Evolutionary conservation across 2,329 filamentous ascomycete genomes (phyloP).

Genomic region (Colletotrichum sp.): DNA sequence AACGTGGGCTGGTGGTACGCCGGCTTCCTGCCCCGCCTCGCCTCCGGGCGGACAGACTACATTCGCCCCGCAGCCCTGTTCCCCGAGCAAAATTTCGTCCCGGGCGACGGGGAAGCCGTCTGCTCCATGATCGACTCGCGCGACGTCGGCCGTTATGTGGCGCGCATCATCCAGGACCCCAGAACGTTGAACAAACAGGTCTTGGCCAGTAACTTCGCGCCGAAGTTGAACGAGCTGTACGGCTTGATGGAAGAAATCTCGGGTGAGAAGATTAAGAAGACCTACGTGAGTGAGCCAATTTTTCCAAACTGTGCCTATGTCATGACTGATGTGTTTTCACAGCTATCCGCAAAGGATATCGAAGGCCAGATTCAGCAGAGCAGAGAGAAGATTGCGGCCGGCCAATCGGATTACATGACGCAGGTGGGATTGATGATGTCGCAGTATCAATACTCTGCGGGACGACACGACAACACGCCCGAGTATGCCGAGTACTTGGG

Average conservation of each 20-base stretch:
- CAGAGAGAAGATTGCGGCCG: background rate
- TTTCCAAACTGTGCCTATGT: accelerated
- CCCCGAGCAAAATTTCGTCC: constrained; percentile 37
- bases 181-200: constrained; percentile 59
- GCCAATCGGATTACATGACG: background rate
- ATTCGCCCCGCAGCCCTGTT: constrained; percentile 28
- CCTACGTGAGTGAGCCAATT: constrained; percentile 23
- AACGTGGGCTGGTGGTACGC: constrained; percentile 67
- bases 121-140: constrained; percentile 50
- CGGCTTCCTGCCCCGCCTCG: constrained; percentile 33
- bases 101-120: constrained; percentile 48
- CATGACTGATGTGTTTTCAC: background rate
- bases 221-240: constrained; percentile 50
- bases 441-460: constrained; percentile 49
- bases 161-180: constrained; percentile 53
- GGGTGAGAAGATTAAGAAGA: constrained; percentile 49
- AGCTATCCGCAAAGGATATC: background rate
- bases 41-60: constrained; percentile 43
- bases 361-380: background rate
- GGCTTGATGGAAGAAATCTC: constrained; percentile 48
- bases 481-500: constrained; percentile 59
- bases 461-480: constrained; percentile 58
- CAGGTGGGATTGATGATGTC: background rate
- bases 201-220: constrained; percentile 50
- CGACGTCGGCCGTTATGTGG: constrained; percentile 59